A percentile compares a stretch with the other conserved stretches of the same genome.
Conservation (phyloP, 257 asterid species). For the Ehretia macrophylla region DNA sequence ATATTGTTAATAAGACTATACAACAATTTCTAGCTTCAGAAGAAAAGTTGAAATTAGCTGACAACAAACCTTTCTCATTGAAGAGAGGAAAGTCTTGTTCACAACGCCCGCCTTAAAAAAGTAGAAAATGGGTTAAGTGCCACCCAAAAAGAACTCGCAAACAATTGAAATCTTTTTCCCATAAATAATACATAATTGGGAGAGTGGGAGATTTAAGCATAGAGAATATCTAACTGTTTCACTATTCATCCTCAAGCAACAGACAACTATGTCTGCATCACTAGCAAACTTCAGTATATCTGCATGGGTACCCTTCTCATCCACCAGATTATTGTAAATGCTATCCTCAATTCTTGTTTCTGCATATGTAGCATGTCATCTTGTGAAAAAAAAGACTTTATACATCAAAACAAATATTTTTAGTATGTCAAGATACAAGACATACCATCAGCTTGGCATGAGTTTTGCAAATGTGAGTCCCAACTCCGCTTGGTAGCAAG, state of each 20-base stretch:
- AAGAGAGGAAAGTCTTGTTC: constrained; percentile 61
- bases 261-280: constrained; percentile 76
- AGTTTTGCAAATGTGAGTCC: constrained; percentile 34
- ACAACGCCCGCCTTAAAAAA: constrained; percentile 73
- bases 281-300: constrained; percentile 67
- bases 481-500: constrained; percentile 94
- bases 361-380: constrained; percentile 10
- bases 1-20: too few relatives aligned
- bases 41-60: not conserved
- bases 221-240: constrained; percentile 52
- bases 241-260: constrained; percentile 75
- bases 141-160: not conserved
- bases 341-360: constrained; percentile 22
- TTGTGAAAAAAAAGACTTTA: not conserved
- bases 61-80: constrained; percentile 76
- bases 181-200: not conserved
- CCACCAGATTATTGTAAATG: constrained; percentile 47
- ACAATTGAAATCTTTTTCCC: too few relatives aligned
- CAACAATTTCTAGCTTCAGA: not conserved
- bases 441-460: constrained; percentile 41
- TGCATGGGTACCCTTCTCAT: constrained; percentile 76
- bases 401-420: not conserved
- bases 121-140: not conserved
- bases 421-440: not conserved
- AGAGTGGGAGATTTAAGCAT: not conserved